Evolutionary conservation across 148 eudicot genomes (phyloP), one percentile per base, ranked within the genome.

Genomic region (Amaranthus hypochondriacus): DNA sequence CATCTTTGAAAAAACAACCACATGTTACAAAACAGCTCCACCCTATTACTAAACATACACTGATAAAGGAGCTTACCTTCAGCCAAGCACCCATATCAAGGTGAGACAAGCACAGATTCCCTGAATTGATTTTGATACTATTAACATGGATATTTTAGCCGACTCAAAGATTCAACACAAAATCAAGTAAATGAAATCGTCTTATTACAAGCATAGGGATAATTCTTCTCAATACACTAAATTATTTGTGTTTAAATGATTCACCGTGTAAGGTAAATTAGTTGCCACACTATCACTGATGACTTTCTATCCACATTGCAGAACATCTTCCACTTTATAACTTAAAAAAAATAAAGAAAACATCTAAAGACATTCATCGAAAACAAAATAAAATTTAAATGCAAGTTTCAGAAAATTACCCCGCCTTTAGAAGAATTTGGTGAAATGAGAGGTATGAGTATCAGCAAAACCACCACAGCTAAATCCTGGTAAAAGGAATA

Each of bases 341-440:
- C 71, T 56, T 48, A 55, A 3, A 43, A 55, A 18, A 63, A 52
- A 4, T 63, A 53, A n/a, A 55, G 44, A 65, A 6, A 15, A 47
- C 48, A 12, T 48, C 50, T 59, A 39, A 50, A 55, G 28, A 7
- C 9, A 69, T 62, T 7, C 28, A 66, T 59, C 58, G 57, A 78
- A 64, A 62, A 53, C 64, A 58, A 54, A 56, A 66, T 50, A 73
- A 67, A 15, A 57, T 63, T 44, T 14, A 47, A 48, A 18, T 46
- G 44, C 72, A 75, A 10, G 18, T 60, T 7, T 47, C 51, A 69
- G 82, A 78, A 54, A 10, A 52, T 87, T 95, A 95, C 99, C 96
- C 99, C 97, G 86, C 99, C 99, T 90, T 95, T 95, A 6, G 99
- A 92, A 15, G 99, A 95, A 86, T 87, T 92, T 77, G 97, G 99